Percentiles rank a stretch among this genome's conserved stretches.
Evolutionary conservation across 1,284 basidiomycete genomes (phyloP).

Genomic region (Apiotrichum sp.): DNA sequence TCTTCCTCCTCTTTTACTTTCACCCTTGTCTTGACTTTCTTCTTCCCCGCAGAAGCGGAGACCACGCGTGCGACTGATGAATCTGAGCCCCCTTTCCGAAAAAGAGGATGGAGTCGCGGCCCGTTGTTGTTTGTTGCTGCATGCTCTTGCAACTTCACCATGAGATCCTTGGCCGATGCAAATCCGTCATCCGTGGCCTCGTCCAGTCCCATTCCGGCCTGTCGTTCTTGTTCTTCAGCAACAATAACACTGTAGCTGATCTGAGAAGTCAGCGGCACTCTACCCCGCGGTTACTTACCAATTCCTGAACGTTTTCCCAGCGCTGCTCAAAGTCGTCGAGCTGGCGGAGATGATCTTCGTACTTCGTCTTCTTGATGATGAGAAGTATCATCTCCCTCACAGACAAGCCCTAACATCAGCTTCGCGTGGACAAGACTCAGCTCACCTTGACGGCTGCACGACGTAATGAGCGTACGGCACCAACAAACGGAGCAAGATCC

Average conservation of each 20-base stretch:
- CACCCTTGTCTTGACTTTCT: not conserved
- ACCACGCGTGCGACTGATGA: too few relatives aligned
- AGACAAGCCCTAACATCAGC: conserved; percentile 51
- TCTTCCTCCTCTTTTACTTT: conserved; percentile 19
- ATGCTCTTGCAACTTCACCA: not conserved
- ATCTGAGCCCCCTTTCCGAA: too few relatives aligned
- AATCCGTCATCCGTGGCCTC: too few relatives aligned
- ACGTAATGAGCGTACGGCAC: conserved; percentile 55
- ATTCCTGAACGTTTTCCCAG: conserved; percentile 81
- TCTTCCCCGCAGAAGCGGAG: too few relatives aligned
- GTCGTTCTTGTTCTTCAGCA: conserved; percentile 24
- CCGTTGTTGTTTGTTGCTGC: not conserved
- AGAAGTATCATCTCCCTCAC: conserved; percentile 63
- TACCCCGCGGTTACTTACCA: conserved; percentile 52
- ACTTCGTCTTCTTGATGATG: conserved; percentile 58
- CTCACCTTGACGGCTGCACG: conserved; percentile 55
- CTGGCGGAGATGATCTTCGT: conserved; percentile 64
- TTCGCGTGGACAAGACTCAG: too few relatives aligned
- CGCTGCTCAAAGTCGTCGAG: conserved; percentile 67
- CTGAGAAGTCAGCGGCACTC: conserved; percentile 21
- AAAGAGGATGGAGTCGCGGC: too few relatives aligned
- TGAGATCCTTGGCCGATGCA: too few relatives aligned
- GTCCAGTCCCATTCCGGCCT: not conserved
- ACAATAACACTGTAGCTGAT: conserved; percentile 45
- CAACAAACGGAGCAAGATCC: conserved; percentile 59